Percentiles rank a stretch among this genome's conserved stretches.
Conservation (phyloP, 2,329 filamentous ascomycete genomes). For the Sarocladium oryzae region DNA sequence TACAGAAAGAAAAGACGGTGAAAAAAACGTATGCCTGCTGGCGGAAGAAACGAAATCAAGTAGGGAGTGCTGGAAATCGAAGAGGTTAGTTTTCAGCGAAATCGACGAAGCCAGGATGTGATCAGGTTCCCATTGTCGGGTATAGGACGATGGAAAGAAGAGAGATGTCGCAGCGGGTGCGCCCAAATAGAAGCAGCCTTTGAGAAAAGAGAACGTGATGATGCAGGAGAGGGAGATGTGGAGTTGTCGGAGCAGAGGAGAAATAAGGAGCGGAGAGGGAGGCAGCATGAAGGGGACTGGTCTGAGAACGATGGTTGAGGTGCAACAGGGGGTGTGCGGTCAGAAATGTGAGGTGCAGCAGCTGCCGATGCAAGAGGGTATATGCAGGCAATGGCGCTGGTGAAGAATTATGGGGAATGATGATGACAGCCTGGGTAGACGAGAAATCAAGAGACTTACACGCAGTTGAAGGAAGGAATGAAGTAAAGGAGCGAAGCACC, state of each 20-base stretch:
- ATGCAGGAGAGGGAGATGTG: not conserved
- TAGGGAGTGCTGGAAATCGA: not conserved
- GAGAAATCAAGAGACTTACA: not conserved
- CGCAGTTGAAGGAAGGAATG: not conserved
- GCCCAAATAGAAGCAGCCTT: not conserved
- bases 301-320: slow-evolving; percentile 6
- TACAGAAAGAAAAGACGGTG: not conserved
- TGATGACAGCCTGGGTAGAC: not conserved
- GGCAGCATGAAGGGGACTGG: not conserved
- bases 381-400: not conserved
- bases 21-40: not conserved
- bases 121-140: not conserved
- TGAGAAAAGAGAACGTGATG: not conserved
- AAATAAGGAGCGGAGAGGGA: not conserved
- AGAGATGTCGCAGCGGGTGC: not conserved
- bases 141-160: not conserved
- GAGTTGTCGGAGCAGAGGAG: not conserved
- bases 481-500: not conserved
- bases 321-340: slow-evolving; percentile 7
- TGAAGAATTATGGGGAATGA: not conserved
- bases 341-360: slow-evolving; percentile 1
- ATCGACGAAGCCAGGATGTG: not conserved
- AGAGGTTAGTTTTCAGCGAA: not conserved
- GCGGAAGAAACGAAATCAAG: not conserved
- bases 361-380: not conserved